Evolutionary conservation across 164 flowering plant species (phyloP).

Genomic region (Stephania yunnanensis): DNA sequence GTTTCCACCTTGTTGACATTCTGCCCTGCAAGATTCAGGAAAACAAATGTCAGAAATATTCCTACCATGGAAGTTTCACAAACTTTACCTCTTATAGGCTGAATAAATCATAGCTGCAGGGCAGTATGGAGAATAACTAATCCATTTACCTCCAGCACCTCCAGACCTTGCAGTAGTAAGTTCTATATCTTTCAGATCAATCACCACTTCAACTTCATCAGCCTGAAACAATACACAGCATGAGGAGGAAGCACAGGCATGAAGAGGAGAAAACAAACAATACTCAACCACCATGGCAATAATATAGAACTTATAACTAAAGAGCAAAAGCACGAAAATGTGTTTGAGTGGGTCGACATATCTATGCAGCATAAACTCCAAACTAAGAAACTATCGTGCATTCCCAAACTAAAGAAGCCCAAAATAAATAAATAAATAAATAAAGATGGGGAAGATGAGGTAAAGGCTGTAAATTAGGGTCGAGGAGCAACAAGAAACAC

Average conservation of each 20-base stretch:
- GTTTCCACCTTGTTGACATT: conserved; percentile 99
- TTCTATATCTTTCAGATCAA: conserved; percentile 95
- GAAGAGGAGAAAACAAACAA: background rate
- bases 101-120: background rate
- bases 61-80: background rate
- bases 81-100: background rate
- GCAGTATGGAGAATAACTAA: background rate
- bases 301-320: background rate
- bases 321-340: background rate
- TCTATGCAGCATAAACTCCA: background rate
- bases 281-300: background rate
- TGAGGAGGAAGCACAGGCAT: background rate
- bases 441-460: no score
- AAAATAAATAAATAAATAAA: no score
- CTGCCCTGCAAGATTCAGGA: conserved; percentile 62
- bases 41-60: conserved; percentile 5
- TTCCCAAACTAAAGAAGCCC: no score
- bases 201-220: conserved; percentile 92
- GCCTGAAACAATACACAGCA: conserved; percentile 36
- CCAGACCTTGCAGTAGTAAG: conserved; percentile 96
- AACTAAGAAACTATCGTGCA: no score
- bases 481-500: no score
- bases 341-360: background rate
- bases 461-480: no score
- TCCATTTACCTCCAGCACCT: conserved; percentile 88